Evolutionary conservation across 768 basidiomycete genomes (phyloP), one percentile per base, ranked within the genome.

Genomic region (Collybia mongolica): DNA sequence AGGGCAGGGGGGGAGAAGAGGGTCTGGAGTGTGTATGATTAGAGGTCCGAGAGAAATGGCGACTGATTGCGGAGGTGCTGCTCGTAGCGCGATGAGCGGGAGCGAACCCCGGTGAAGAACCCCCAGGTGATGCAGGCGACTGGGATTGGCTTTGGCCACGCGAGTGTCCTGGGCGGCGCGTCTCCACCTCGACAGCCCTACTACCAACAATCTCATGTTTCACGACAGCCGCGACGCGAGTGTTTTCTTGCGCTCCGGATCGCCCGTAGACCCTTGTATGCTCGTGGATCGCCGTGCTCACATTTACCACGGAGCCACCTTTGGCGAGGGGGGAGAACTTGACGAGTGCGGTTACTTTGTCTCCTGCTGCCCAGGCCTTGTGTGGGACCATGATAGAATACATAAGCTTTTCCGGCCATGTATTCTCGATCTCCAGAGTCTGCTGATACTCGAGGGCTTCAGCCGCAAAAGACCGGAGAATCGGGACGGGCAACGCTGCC

Each of bases 331-430:
- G 94, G 28, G 84, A 83, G 64, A 97, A 90, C 65, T 96, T 97
- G 66, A 93, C 79, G 11, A 87, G 71, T 0, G 91, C 86, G 0
- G 88, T 86, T 49, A 97, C 71, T 8, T 77, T 79, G 67, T 98
- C 94, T 5, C 94, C 95, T 0, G 86, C 89, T 0, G 93, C 91
- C 84, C 90, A 98, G 0, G 95, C 96, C 63, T 95, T 96, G 76
- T 96, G 93, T 0, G 95, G 95, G 26, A 98, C 69, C 72, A 93
- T 89, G 62, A 93, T 82, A 5, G 88, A 86, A 66, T 96, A 98
- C 94, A 95, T 96, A 69, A 97, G 73, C 72, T 98, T 98, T 18
- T 88, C 88, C 0, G 96, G 94, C 96, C 96, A 98, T 14, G 93
- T 94, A 66, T 95, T 97, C 68, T 97, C 91, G 56, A 92, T 86